phyloP scores from a whole-genome alignment of 495 filamentous ascomycete species.

The Daldinia concentrica region DNA sequence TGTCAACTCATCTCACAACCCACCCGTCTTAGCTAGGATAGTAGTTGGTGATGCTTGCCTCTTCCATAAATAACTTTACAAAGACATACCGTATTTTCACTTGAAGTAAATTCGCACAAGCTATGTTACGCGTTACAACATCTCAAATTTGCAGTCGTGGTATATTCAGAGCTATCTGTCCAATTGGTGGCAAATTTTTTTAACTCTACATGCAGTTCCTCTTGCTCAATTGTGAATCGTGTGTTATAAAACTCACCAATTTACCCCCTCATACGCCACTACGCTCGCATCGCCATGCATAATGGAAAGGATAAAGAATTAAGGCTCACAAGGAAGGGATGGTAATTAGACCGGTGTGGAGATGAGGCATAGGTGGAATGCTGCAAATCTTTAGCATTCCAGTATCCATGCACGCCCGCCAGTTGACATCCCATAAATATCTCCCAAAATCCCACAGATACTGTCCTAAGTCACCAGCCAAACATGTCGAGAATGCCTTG shows the following conservation, averaged over 20 bases:
- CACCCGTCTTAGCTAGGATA: not conserved
- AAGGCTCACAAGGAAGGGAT: slow-evolving; percentile 2
- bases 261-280: slow-evolving; percentile 15
- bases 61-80: not conserved
- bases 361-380: slow-evolving; percentile 24
- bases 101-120: not conserved
- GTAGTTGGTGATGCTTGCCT: not conserved
- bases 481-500: slow-evolving; percentile 67
- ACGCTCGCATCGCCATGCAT: slow-evolving; percentile 39
- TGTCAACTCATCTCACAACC: not conserved
- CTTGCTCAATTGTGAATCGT: not conserved
- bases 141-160: not conserved
- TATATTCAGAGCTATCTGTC: slow-evolving; percentile 4
- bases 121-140: not conserved
- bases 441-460: not conserved
- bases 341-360: slow-evolving; percentile 3
- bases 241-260: slow-evolving; percentile 15
- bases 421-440: slow-evolving; percentile 27
- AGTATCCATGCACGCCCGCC: slow-evolving; percentile 4
- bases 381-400: slow-evolving; percentile 22
- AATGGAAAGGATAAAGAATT: slow-evolving; percentile 25
- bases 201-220: slow-evolving; percentile 16
- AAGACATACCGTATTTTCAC: not conserved
- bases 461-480: slow-evolving; percentile 57
- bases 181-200: slow-evolving; percentile 12